These are phyloP conservation scores for Heracleum sosnowskyi DNA, from an alignment of 129 eudicot species.

Conservation along the genomic window DNA sequence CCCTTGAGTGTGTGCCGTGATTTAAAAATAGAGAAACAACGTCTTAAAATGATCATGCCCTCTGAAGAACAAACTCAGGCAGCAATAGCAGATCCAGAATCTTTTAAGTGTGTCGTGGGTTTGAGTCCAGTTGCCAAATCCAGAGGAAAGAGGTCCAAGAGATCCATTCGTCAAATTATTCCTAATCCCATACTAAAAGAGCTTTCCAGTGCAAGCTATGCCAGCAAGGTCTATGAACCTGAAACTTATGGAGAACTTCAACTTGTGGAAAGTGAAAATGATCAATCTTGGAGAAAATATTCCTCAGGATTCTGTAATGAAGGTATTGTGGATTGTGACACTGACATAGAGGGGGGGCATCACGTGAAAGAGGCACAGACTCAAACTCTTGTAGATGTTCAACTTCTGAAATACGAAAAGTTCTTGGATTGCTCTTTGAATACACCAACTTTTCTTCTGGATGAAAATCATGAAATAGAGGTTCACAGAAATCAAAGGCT, in stretches of 20 bases:
- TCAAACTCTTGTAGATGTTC: not conserved
- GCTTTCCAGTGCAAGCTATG: not conserved
- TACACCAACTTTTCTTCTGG: not conserved
- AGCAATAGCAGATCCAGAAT: conserved; percentile 15
- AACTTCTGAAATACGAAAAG: not conserved
- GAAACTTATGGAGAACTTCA: not conserved
- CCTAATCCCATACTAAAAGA: not conserved
- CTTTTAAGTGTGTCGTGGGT: conserved; percentile 11
- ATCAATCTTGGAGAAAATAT: not conserved
- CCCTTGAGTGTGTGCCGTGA: not conserved
- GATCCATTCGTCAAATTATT: not conserved
- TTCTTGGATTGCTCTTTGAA: not conserved
- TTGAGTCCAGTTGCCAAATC: conserved; percentile 6
- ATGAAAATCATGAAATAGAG: no score
- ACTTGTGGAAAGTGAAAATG: not conserved
- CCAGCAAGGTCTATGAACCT: not conserved
- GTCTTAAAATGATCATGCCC: conserved; percentile 16
- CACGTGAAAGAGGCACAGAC: not conserved
- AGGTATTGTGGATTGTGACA: not conserved
- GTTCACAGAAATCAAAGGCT: not conserved
- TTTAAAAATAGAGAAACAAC: not conserved
- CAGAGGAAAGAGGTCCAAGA: conserved; percentile 20
- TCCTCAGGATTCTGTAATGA: not conserved
- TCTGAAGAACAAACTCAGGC: conserved; percentile 6
- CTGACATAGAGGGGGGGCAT: not conserved